Evolutionary conservation across 257 asterid genomes (phyloP).

Genomic region (Henckelia pumila): DNA sequence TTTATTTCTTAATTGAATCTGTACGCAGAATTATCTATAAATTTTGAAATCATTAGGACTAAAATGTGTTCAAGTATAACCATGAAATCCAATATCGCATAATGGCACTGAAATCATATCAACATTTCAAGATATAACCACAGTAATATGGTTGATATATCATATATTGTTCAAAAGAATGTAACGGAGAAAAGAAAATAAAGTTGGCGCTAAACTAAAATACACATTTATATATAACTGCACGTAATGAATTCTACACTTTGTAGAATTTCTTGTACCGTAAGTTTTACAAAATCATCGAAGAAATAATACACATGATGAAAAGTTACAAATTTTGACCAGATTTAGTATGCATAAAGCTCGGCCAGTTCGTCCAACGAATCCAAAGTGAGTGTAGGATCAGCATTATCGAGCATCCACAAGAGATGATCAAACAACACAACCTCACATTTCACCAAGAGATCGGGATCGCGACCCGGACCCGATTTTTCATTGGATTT

Average conservation of each 20-base stretch:
- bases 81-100: no score
- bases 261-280: not conserved
- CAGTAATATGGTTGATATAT: no score
- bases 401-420: not conserved
- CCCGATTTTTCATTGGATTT: not conserved
- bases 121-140: no score
- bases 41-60: no score
- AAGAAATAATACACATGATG: no score
- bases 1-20: no score
- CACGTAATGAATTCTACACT: not conserved
- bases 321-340: no score
- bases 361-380: not conserved
- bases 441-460: not conserved
- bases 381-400: not conserved
- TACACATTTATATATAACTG: no score
- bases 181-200: no score
- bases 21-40: no score
- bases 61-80: no score
- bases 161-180: not conserved
- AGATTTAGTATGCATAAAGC: not conserved
- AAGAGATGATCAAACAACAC: not conserved
- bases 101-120: no score
- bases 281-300: not conserved
- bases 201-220: not conserved
- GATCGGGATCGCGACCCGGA: not conserved